phyloP scores from a whole-genome alignment of 306 rosid genomes.

The Acacia melanoxylon region DNA sequence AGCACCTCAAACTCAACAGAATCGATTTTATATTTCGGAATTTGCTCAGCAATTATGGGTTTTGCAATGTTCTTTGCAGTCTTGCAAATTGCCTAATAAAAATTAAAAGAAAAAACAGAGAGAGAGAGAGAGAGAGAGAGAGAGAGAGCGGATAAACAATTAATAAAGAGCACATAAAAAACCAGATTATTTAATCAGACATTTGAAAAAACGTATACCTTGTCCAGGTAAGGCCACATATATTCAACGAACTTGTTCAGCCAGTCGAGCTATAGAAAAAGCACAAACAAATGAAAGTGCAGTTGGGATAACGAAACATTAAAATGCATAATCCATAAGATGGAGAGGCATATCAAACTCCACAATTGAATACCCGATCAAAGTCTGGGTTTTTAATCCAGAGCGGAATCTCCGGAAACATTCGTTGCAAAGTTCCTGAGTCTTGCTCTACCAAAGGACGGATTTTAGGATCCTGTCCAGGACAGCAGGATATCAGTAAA shows the following conservation, averaged over 20 bases:
- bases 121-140: background rate
- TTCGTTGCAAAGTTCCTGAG: constrained; percentile 57
- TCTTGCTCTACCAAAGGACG: constrained; percentile 75
- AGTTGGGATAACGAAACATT: constrained; percentile 12
- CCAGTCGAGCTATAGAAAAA: constrained; percentile 72
- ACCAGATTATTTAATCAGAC: background rate
- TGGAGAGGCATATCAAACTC: background rate
- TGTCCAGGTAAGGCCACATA: constrained; percentile 97
- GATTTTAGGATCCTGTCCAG: constrained; percentile 61
- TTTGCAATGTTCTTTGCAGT: constrained; percentile 64
- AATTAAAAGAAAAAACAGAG: background rate
- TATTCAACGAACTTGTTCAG: constrained; percentile 68
- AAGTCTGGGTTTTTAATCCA: constrained; percentile 95
- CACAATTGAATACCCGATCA: constrained; percentile 62
- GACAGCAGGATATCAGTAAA: constrained; percentile 11
- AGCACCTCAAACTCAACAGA: constrained; percentile 73
- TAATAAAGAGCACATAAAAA: background rate
- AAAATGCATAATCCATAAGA: constrained; percentile 1
- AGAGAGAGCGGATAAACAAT: background rate
- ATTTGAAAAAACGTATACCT: constrained; percentile 44
- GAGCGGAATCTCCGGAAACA: constrained; percentile 88
- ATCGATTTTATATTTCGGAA: constrained; percentile 77
- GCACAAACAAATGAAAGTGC: background rate
- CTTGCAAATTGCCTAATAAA: constrained; percentile 75
- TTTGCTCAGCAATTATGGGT: constrained; percentile 88